Evolutionary conservation across 768 basidiomycete species (phyloP), one percentile per base, ranked within the genome.

Genomic region (Lyophyllum atratum): DNA sequence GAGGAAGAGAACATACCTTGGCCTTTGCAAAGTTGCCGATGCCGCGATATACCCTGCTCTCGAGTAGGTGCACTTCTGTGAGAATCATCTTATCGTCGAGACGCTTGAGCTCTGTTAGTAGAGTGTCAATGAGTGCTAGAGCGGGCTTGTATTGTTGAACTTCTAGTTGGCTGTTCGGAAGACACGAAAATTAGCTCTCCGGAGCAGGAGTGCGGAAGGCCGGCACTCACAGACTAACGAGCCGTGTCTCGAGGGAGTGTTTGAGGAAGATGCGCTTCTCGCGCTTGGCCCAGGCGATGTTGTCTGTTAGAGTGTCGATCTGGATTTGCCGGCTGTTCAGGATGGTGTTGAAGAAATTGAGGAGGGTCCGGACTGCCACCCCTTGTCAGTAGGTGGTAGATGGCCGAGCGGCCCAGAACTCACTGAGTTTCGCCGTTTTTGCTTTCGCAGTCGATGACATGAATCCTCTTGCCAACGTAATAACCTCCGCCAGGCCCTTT

Each of bases 21-120:
- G 95, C 83, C 70, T 97, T 95, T 6, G 93, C 79, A 49, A 95
- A 74, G 72, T 98, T 98, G 21, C 88, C 88, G 54, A 93, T 85
- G 1, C 92, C 93, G 58, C 94, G 85, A 67, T 95, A 93, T 1
- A 95, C 93, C 43, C 93, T 77, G 55, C 92, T 92, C 74, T 99
- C 96, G 37, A 98, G 82, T 9, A 99, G 81, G 65, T 96, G 95
- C 0, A 98, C 95, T 69, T 98, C 96, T 3, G 95, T 98, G 28
- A 99, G 80, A 59, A 98, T 92, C 84, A 96, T 90, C 79, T 98
- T 98, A 76, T 98, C 97, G 70, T 99, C 96, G 25, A 99, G 77
- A 24, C 88, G 84, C 73, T 92, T 94, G 19, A 99, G 83, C 72
- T 98, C 97, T 1, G 88, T 88, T 31, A 98, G 80, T n/a, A 99